These are phyloP conservation scores for Adansonia madagascariensis DNA, from an alignment of 441 rosid species.

Conservation along the genomic window DNA sequence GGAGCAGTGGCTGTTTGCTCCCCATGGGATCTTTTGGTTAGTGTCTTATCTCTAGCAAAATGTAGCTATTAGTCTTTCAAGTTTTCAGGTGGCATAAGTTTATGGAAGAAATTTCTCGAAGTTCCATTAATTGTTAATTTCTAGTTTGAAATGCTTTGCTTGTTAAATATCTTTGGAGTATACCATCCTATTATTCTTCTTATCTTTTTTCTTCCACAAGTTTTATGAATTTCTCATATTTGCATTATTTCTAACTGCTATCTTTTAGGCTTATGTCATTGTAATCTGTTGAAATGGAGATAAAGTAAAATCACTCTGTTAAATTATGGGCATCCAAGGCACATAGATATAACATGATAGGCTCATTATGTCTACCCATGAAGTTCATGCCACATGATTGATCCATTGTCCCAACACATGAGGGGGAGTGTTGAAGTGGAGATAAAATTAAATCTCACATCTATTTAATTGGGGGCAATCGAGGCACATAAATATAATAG, in stretches of 20 bases:
- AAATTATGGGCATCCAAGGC: background rate
- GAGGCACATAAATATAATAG: too few relatives aligned
- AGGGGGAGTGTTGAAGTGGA: background rate
- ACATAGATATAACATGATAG: background rate
- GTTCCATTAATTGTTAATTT: slow-evolving; percentile 12
- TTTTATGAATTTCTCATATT: background rate
- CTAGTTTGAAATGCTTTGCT: background rate
- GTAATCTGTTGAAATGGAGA: background rate
- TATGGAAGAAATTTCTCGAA: background rate
- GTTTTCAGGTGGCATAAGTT: slow-evolving; percentile 4
- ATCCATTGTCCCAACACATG: background rate
- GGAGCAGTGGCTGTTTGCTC: slow-evolving; percentile 83
- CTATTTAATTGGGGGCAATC: background rate
- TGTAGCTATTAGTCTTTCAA: slow-evolving; percentile 11
- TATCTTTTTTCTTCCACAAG: background rate
- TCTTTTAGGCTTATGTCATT: background rate
- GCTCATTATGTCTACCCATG: too few relatives aligned
- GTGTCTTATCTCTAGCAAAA: slow-evolving; percentile 27
- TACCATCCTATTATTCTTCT: background rate
- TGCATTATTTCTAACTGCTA: background rate
- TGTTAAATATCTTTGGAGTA: background rate
- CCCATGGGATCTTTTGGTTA: slow-evolving; percentile 95
- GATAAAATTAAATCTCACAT: background rate
- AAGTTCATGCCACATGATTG: background rate
- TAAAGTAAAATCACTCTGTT: background rate